A percentile compares a stretch with the other conserved stretches of the same genome.
Conservation (phyloP, 106 monocot genomes). For the Dendrobium catenatum region DNA sequence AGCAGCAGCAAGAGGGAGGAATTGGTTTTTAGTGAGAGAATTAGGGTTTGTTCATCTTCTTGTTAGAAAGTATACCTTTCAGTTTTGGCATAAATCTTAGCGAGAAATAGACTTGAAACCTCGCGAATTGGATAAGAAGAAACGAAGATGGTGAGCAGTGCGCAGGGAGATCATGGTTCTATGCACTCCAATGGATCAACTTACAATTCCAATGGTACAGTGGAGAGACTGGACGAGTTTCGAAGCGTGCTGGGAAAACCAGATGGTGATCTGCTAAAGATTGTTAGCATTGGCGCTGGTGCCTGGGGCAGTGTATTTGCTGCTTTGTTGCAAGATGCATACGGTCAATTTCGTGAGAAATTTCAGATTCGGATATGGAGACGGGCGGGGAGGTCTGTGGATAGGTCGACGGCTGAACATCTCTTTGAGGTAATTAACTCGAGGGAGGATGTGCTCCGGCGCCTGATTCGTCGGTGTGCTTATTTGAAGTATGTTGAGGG, state of each 20-base stretch:
- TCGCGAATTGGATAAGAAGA: not conserved
- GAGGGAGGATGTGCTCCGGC: constrained; percentile 48
- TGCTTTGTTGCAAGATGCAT: constrained; percentile 49
- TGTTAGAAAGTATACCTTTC: not conserved
- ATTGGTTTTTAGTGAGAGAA: not conserved
- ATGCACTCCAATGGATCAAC: constrained; percentile 43
- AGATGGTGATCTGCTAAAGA: constrained; percentile 41
- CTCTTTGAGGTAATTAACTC: constrained; percentile 68
- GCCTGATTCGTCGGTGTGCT: constrained; percentile 49
- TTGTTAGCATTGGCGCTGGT: constrained; percentile 55
- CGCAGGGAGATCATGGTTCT: constrained; percentile 13
- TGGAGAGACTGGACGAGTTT: constrained; percentile 52
- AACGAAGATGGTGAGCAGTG: constrained; percentile 38
- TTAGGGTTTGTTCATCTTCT: not conserved
- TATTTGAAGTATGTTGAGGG: constrained; percentile 64
- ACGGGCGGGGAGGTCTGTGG: constrained; percentile 41
- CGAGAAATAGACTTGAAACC: not conserved
- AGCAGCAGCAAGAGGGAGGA: not conserved
- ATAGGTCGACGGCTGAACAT: constrained; percentile 47
- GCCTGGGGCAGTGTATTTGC: constrained; percentile 70
- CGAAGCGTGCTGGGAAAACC: constrained; percentile 44
- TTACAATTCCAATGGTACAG: constrained; percentile 11
- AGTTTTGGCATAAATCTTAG: not conserved
- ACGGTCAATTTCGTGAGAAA: constrained; percentile 52
- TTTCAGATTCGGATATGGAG: constrained; percentile 62